Base-by-base conservation (phyloP, 768 basidiomycete genomes). In the Boletus sensibilis region DNA sequence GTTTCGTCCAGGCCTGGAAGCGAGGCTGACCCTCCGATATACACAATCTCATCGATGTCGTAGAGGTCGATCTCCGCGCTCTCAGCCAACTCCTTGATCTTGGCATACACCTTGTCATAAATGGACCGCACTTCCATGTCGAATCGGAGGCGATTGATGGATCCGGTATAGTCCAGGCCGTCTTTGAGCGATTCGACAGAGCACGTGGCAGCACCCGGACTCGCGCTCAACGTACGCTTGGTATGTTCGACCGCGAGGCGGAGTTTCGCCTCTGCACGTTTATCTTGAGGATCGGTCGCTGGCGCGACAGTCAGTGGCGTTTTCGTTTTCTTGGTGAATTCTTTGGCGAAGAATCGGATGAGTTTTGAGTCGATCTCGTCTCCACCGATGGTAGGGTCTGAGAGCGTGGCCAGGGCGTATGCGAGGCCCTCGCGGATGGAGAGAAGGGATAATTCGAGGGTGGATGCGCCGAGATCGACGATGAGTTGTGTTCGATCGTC, bases 251-350 rank as follows among this genome's bases (percentile, higher is more conserved):
- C 84, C 8, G 94, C 93, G 21, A 98, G 84, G 11, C 89, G 83
- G 27, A 99, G 84, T 68, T 95, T 96, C n/a, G 93, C 91, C 66
- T 93, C 88, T 1, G 95, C 92, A 23, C 97, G 90, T 65, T 84
- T 79, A 73, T 94, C 90, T 33, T 78, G 76, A 18, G 76, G 61
- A 21, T 83, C 77, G 3, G 77, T 76, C 6, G 87, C 75, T 1
- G 87, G 86, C 52, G 78, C 82, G 16, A 93, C 79, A 10, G 80
- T 74, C 41, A 97, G 78, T 0, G 86, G 75, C 23, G 82, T 82
- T 72, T 92, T 93, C 18, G 89, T 94, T 78, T 97, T 99, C 76
- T 98, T 98, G 48, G 90, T 91, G 73, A 99, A 99, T 61, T 99
- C 96, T 68, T 93, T 86, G 51, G 90, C 86, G 72, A 99, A 97